Evolutionary conservation across 2,329 filamentous ascomycete species (phyloP), one percentile per base, ranked within the genome.

Genomic region (Fusarium chuoi): DNA sequence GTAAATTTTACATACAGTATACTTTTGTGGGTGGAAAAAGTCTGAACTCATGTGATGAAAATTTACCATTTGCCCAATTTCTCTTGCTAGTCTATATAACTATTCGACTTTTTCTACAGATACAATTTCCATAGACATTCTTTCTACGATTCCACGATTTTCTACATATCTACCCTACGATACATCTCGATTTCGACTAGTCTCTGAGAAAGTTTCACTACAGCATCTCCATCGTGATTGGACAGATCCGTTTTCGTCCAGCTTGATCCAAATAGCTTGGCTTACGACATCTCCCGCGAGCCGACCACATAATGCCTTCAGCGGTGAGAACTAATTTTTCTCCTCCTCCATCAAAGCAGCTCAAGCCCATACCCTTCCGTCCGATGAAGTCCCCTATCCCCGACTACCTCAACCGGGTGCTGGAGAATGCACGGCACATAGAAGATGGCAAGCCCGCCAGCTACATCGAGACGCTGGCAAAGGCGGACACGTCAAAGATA

Each of bases 391-490:
- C 81, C 4, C 81, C 81, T 6, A 82, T 82, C 20, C 79, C 80
- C 22, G 81, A 82, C 59, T 82, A 82, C 22, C 79, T 82, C 44
- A 72, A 77, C 38, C 65, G 51, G 18, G 81, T 82, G 35, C 78
- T 82, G 36, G 79, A 82, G 22, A 78, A 78, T 56, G 79, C 79
- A 3, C 79, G 80, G 20, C 68, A 74, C 10, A 80, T 75, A 35
- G 76, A 81, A 5, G 33, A 63, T 28, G 82, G 82, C 15, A 77
- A 76, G 15, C 77, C 81, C 0, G 82, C 82, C 8, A 76, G 62
- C 57, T 84, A 84, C 69, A 84, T 84, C 57, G 82, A 84, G 28
- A 80, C 79, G 13, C 77, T 84, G 7, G 81, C 82, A 17, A 78
- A 78, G 39, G 82, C 82, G 11, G 82, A 84, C 70, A 82, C 82